phyloP scores from a whole-genome alignment of 2,329 filamentous ascomycete genomes.

The Cercospora brassicicola region DNA sequence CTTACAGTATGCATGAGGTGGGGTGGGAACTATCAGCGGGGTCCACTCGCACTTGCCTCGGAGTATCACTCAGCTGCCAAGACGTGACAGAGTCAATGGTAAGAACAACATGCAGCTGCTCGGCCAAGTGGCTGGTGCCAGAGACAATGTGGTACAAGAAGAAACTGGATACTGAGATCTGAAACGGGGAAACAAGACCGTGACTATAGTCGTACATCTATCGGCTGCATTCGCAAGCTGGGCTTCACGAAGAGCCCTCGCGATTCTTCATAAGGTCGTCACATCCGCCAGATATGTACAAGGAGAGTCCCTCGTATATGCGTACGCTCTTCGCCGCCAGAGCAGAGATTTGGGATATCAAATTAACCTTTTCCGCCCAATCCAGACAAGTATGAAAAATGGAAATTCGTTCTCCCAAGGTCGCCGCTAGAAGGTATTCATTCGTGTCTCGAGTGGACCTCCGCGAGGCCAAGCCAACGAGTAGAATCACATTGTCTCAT shows the following conservation, averaged over 20 bases:
- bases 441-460: background rate
- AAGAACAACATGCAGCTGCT: background rate
- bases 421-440: background rate
- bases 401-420: background rate
- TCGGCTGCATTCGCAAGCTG: background rate
- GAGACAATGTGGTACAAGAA: background rate
- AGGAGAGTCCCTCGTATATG: background rate
- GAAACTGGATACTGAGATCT: background rate
- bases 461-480: background rate
- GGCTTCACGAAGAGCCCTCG: background rate
- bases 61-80: background rate
- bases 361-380: background rate
- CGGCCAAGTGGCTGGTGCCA: background rate
- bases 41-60: background rate
- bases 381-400: background rate
- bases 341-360: background rate
- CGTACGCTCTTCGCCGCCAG: background rate
- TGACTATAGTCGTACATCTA: background rate
- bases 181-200: background rate
- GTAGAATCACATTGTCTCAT: background rate
- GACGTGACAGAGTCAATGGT: background rate
- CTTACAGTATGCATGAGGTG: background rate
- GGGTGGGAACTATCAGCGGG: background rate
- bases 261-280: background rate
- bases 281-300: background rate